phyloP scores from a whole-genome alignment of 78 protist species.

The Speleostelium caveatum region DNA sequence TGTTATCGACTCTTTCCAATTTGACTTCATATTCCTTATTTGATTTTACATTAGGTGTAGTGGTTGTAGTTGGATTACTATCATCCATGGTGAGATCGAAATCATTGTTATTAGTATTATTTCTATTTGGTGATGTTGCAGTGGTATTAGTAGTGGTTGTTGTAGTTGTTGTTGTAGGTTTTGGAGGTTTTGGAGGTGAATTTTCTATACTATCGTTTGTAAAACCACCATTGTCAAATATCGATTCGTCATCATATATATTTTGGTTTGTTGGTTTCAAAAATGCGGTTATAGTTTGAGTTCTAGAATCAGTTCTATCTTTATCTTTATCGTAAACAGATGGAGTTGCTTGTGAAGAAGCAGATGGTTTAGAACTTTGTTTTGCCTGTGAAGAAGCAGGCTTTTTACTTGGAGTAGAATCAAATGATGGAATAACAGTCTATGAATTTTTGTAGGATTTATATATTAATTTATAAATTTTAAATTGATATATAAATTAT shows the following conservation, averaged over 20 bases:
- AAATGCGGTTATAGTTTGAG: constrained; percentile 53
- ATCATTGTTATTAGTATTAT: not conserved
- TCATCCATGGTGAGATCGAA: not conserved
- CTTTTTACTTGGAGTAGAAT: not conserved
- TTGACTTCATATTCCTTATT: not conserved
- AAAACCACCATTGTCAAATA: not conserved
- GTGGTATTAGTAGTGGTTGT: not conserved
- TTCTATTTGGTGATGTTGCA: constrained; percentile 4
- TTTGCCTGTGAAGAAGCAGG: not conserved
- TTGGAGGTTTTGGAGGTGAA: not conserved
- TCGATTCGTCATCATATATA: not conserved
- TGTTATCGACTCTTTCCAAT: not conserved
- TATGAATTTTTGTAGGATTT: not conserved
- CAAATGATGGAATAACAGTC: constrained; percentile 32
- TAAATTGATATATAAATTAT: not conserved
- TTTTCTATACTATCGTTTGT: not conserved
- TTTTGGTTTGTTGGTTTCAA: constrained; percentile 1
- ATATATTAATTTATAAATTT: too few relatives aligned
- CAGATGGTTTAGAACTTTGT: not conserved
- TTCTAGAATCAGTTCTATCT: constrained; percentile 72
- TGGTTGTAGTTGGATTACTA: not conserved
- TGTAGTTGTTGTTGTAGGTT: not conserved
- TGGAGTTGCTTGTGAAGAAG: constrained; percentile 14
- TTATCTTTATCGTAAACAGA: constrained; percentile 19
- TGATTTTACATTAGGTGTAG: not conserved